Evolutionary conservation across 345 rosid genomes (phyloP).

Genomic region (Aquilaria yunnanensis): DNA sequence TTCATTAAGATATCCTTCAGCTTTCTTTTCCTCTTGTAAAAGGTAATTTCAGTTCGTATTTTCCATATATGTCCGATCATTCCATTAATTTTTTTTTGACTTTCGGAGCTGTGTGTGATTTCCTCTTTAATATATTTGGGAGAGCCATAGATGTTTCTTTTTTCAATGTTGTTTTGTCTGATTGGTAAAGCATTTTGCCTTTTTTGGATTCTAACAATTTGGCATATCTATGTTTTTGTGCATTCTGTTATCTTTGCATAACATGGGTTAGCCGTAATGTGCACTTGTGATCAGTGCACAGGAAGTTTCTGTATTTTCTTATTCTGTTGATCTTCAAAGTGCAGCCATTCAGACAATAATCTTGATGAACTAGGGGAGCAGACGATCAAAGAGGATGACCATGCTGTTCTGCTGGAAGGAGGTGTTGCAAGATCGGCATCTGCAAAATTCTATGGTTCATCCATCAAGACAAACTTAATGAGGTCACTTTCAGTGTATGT

Average conservation of each 20-base stretch:
- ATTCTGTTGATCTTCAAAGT: constrained; percentile 17
- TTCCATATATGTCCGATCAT: too few species aligned
- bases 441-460: constrained; percentile 49
- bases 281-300: too few species aligned
- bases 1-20: too few species aligned
- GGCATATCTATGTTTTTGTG: too few species aligned
- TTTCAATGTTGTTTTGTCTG: background rate
- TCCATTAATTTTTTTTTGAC: too few species aligned
- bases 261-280: too few species aligned
- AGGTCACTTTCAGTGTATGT: constrained; percentile 36
- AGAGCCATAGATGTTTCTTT: background rate
- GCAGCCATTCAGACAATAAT: constrained; percentile 90
- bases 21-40: too few species aligned
- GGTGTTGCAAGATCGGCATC: constrained; percentile 82
- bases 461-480: constrained; percentile 62
- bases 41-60: too few species aligned
- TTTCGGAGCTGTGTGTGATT: too few species aligned
- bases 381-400: constrained; percentile 71
- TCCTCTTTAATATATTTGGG: too few species aligned
- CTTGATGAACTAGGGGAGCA: constrained; percentile 68
- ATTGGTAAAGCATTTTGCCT: background rate
- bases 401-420: constrained; percentile 82
- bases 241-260: too few species aligned
- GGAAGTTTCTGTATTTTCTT: background rate
- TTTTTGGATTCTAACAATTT: too few species aligned